A percentile compares a stretch with the other conserved stretches of the same genome.
Conservation (phyloP, 768 basidiomycete genomes). For the Auriculariales sp. region DNA sequence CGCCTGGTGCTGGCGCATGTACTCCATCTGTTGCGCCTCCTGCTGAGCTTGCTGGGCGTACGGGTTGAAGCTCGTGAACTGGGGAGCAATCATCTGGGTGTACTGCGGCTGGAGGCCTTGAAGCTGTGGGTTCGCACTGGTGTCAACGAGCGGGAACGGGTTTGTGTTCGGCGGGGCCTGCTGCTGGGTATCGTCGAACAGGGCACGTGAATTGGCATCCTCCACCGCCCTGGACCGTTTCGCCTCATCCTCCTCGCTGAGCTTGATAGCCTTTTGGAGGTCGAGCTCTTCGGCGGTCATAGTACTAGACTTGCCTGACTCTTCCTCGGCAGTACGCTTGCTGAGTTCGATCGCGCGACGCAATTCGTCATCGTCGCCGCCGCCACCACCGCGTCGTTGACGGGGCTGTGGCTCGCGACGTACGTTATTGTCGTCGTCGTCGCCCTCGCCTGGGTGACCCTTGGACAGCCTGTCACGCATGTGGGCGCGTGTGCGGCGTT, state of each 20-base stretch:
- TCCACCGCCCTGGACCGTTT: slow-evolving; percentile 55
- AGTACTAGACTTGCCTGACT: slow-evolving; percentile 33
- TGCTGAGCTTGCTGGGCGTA: slow-evolving; percentile 89
- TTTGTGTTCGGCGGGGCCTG: slow-evolving; percentile 27
- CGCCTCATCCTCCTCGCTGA: slow-evolving; percentile 86
- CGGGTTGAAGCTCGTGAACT: slow-evolving; percentile 87
- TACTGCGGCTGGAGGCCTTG: slow-evolving; percentile 57
- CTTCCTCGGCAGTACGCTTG: slow-evolving; percentile 55
- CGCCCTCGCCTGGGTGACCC: slow-evolving; percentile 27
- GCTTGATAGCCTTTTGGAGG: slow-evolving; percentile 60
- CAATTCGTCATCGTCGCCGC: slow-evolving; percentile 67
- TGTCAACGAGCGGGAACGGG: slow-evolving; percentile 44
- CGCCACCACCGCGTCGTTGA: slow-evolving; percentile 15
- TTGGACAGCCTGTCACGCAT: slow-evolving; percentile 94
- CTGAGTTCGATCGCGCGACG: slow-evolving; percentile 80
- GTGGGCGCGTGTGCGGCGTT: slow-evolving; percentile 65
- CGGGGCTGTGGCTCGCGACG: slow-evolving; percentile 8
- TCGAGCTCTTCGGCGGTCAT: slow-evolving; percentile 67
- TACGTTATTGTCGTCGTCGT: slow-evolving; percentile 22
- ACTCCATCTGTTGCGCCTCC: slow-evolving; percentile 58
- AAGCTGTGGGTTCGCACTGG: slow-evolving; percentile 37
- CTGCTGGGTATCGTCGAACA: slow-evolving; percentile 83
- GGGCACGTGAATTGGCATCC: slow-evolving; percentile 51
- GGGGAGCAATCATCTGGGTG: slow-evolving; percentile 53
- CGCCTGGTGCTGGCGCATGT: slow-evolving; percentile 44